phyloP scores from a whole-genome alignment of 2,329 filamentous ascomycete species.

The Microdochium trichocladiopsis region DNA sequence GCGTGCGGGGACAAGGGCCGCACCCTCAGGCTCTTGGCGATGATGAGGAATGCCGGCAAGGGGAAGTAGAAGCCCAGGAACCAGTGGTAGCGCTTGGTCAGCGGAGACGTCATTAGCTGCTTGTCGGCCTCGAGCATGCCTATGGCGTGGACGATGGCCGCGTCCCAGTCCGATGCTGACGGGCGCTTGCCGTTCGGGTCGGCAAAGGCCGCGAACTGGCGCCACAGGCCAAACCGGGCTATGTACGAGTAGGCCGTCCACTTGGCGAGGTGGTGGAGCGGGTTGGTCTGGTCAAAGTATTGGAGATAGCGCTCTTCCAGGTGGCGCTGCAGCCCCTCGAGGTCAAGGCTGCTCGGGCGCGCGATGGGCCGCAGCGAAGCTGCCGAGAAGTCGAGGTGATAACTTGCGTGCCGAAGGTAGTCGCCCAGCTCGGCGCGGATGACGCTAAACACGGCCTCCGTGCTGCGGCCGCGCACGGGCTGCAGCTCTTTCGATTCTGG shows the following conservation, averaged over 20 bases:
- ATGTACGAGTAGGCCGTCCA: not conserved
- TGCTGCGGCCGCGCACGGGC: conserved; percentile 16
- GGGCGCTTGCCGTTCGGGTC: conserved; percentile 3
- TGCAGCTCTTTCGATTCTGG: conserved; percentile 29
- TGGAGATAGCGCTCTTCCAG: conserved; percentile 9
- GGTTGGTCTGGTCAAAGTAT: conserved; percentile 1
- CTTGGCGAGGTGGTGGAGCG: not conserved
- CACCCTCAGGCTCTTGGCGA: conserved; percentile 24
- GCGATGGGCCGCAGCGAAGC: conserved; percentile 20
- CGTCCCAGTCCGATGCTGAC: conserved; percentile 8
- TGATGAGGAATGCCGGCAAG: conserved; percentile 30
- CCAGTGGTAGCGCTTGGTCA: conserved; percentile 28
- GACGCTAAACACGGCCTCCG: conserved; percentile 33
- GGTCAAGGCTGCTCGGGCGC: not conserved
- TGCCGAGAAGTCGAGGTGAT: conserved; percentile 25
- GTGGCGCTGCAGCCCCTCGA: conserved; percentile 5
- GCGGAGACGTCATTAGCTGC: conserved; percentile 18
- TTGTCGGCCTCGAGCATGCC: conserved; percentile 29
- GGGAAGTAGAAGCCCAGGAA: conserved; percentile 27
- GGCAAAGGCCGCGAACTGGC: not conserved
- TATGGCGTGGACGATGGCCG: conserved; percentile 20
- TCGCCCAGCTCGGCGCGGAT: conserved; percentile 32
- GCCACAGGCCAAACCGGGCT: not conserved
- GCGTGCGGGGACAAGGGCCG: conserved; percentile 12
- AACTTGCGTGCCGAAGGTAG: conserved; percentile 23